Evolutionary conservation across 78 protist species (phyloP), one percentile per base, ranked within the genome.

Genomic region (Dictyostelium firmibasis): DNA sequence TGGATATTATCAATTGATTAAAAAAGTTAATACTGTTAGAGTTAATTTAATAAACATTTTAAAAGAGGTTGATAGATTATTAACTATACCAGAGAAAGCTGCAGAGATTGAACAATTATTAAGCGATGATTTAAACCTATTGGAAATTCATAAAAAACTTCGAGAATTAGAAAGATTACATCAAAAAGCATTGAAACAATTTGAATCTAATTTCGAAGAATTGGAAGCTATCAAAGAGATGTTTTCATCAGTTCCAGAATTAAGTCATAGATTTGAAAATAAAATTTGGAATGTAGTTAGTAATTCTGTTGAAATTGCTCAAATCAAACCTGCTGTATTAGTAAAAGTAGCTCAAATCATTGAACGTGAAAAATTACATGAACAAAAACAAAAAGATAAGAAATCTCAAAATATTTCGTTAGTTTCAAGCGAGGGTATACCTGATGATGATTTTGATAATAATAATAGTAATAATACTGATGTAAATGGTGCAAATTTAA

Each of bases 291-390:
- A 89, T 60, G 7, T 89, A 5, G 94, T 89, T 10, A 29, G 81
- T 8, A 78, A 78, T 23, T 89, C 94, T 3, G 27, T 89, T 0
- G n/a, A 29, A 13, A 60, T 89, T 10, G 86, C 87, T n/a, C 81
- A 89, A 33, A 10, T 64, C n/a, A 27, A 53, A 25, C 86, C 88
- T 1, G 83, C 87, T 9, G 87, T 89, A 14, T 47, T 89, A 14
- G 94, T 89, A 4, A 89, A 89, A 35, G 94, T 89, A 1, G 94
- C 94, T 4, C 94, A 89, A 64, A 89, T 89, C 33, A 69, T 89
- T 13, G 94, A 89, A 33, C 67, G 94, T 35, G 94, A 89, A 25
- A 89, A 89, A n/a, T 27, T 81, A 27, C 14, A 89, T 14, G 94
- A 89, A 81, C 60, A 75, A 36, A 29, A 89, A 57, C 29, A 67